Conservation (phyloP, 148 eudicot species). For the Cornus florida region DNA sequence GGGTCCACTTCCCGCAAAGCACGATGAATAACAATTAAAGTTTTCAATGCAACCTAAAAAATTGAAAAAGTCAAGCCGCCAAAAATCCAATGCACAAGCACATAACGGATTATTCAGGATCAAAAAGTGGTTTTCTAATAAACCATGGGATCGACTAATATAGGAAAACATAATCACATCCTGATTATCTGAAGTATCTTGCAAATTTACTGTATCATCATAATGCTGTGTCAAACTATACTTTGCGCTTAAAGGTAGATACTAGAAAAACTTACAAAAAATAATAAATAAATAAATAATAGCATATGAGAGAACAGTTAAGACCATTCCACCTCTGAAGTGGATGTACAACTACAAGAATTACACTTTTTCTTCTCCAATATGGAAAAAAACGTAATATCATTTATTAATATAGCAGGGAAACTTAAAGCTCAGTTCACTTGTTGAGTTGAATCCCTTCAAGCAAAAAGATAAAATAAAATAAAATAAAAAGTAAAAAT, state of each 20-base stretch:
- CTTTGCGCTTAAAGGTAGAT: background rate
- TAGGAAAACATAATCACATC: background rate
- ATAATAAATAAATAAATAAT: background rate
- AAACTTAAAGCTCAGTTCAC: constrained; percentile 8
- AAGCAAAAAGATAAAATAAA: background rate
- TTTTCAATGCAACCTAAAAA: constrained; percentile 92
- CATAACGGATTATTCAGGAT: background rate
- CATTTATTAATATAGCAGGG: background rate
- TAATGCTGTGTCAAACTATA: background rate
- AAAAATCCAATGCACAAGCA: background rate
- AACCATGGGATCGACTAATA: background rate
- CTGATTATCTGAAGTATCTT: background rate
- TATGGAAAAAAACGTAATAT: constrained; percentile 2
- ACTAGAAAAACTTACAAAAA: background rate
- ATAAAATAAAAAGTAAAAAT: background rate
- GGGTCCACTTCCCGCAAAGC: constrained; percentile 94
- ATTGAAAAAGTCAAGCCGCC: constrained; percentile 5
- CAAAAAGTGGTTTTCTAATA: background rate
- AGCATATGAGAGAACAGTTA: background rate
- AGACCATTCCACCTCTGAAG: background rate
- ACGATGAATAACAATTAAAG: constrained; percentile 87
- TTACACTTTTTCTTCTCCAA: background rate
- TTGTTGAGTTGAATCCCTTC: background rate
- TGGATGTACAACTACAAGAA: background rate
- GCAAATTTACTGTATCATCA: background rate